Percentiles rank a stretch among this genome's conserved stretches.
Conservation (phyloP, 2,329 filamentous ascomycete species). For the Apiospora sp. region DNA sequence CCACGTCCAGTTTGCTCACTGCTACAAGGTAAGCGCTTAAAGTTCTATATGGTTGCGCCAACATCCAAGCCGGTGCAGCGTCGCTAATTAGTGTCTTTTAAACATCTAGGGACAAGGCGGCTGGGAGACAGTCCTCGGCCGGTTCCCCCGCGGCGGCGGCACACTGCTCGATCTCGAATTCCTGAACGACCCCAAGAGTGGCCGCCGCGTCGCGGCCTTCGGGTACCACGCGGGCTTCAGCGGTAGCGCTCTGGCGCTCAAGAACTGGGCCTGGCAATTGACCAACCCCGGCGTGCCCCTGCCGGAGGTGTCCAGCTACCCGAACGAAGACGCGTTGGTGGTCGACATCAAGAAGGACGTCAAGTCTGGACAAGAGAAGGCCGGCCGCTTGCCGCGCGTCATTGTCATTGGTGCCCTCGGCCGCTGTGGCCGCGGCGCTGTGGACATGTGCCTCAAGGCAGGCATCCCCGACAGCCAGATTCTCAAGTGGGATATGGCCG, state of each 20-base stretch:
- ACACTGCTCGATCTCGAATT: conserved; percentile 89
- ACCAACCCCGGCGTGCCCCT: conserved; percentile 73
- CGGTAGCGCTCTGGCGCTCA: conserved; percentile 75
- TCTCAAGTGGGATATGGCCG: conserved; percentile 75
- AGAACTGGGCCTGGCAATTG: conserved; percentile 86
- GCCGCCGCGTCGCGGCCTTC: conserved; percentile 76
- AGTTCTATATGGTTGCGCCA: too few relatives aligned
- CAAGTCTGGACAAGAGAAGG: conserved; percentile 67
- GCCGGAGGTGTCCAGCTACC: conserved; percentile 71
- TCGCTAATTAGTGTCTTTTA: neutral
- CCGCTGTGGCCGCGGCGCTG: conserved; percentile 84
- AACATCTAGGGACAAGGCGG: conserved; percentile 64
- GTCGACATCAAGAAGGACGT: conserved; percentile 77
- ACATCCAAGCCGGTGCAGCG: neutral
- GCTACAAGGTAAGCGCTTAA: conserved; percentile 66
- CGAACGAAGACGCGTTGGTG: conserved; percentile 78
- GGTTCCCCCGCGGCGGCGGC: conserved; percentile 80
- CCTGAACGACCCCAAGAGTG: conserved; percentile 71
- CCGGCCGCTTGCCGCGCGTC: conserved; percentile 72
- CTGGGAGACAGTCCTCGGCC: conserved; percentile 81
- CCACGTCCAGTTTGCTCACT: conserved; percentile 76
- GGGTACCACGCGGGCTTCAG: conserved; percentile 81
- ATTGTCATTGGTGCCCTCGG: conserved; percentile 88
- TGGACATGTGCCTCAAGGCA: conserved; percentile 78
- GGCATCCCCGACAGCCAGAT: conserved; percentile 77